phyloP scores from a whole-genome alignment of 2,329 filamentous ascomycete genomes.

The Cadophora gregata region DNA sequence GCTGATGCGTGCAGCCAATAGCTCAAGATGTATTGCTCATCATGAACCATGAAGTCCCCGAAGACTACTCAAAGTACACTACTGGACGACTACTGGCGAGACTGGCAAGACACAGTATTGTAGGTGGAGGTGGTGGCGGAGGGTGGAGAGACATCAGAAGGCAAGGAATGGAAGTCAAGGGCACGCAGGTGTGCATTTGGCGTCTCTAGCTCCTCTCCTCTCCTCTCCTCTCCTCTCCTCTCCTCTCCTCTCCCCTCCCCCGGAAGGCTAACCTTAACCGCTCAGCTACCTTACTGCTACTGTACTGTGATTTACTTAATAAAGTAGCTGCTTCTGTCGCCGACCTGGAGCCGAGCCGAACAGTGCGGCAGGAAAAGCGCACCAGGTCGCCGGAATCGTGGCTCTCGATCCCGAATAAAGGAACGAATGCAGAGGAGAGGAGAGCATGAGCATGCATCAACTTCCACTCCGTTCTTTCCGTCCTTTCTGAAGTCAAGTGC shows the following conservation, averaged over 20 bases:
- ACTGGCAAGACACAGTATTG: not conserved
- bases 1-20: not conserved
- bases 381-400: not conserved
- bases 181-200: slow-evolving; percentile 1
- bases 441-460: not conserved
- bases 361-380: not conserved
- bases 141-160: slow-evolving; percentile 2
- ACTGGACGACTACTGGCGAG: too few species aligned
- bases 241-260: too few species aligned
- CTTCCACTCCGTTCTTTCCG: too few species aligned
- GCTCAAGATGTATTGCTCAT: slow-evolving; percentile 1
- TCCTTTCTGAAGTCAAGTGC: not conserved
- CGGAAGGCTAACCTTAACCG: too few species aligned
- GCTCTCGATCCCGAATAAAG: slow-evolving; percentile 2
- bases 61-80: too few species aligned
- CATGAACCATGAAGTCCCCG: not conserved
- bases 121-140: not conserved
- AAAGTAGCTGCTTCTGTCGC: not conserved
- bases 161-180: too few species aligned
- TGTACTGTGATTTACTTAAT: too few species aligned
- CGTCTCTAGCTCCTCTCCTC: not conserved
- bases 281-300: not conserved
- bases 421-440: not conserved
- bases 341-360: not conserved
- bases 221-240: too few species aligned